These are phyloP conservation scores for Clavulina sp. DNA, from an alignment of 768 basidiomycete genomes.

Conservation along the genomic window DNA sequence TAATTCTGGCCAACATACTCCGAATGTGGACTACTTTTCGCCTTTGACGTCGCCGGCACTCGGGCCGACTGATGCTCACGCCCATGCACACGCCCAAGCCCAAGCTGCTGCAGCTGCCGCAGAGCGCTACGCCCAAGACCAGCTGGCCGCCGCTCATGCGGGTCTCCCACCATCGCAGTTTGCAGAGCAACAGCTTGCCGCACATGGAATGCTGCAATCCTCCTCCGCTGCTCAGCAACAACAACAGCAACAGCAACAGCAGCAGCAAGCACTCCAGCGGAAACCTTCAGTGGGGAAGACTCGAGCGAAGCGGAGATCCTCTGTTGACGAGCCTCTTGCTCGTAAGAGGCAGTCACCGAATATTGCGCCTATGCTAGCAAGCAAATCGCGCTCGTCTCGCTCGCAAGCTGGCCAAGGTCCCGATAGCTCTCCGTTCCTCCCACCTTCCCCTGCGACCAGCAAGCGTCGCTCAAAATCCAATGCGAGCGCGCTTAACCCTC, in stretches of 20 bases:
- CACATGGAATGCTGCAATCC: too few relatives aligned
- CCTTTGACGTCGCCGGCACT: conserved; percentile 24
- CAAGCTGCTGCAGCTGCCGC: conserved; percentile 14
- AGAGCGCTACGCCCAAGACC: neutral
- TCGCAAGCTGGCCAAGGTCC: neutral
- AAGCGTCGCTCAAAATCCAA: neutral
- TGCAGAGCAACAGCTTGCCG: too few relatives aligned
- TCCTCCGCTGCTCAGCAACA: too few relatives aligned
- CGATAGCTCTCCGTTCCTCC: neutral
- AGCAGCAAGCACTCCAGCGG: neutral
- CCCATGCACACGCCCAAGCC: conserved; percentile 15
- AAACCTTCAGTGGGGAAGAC: neutral
- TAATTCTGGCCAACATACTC: conserved; percentile 1
- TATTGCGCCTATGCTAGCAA: neutral
- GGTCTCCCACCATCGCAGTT: neutral
- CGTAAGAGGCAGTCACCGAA: neutral
- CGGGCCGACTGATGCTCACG: conserved; percentile 13
- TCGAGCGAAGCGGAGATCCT: neutral
- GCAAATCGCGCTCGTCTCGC: neutral
- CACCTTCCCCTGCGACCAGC: neutral
- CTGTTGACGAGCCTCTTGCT: neutral
- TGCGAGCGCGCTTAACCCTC: neutral
- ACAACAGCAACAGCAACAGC: too few relatives aligned
- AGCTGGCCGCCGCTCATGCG: neutral
- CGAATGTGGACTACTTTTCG: conserved; percentile 18